phyloP scores from a whole-genome alignment of 495 filamentous ascomycete genomes.

The Hypoxylon intermedium region DNA sequence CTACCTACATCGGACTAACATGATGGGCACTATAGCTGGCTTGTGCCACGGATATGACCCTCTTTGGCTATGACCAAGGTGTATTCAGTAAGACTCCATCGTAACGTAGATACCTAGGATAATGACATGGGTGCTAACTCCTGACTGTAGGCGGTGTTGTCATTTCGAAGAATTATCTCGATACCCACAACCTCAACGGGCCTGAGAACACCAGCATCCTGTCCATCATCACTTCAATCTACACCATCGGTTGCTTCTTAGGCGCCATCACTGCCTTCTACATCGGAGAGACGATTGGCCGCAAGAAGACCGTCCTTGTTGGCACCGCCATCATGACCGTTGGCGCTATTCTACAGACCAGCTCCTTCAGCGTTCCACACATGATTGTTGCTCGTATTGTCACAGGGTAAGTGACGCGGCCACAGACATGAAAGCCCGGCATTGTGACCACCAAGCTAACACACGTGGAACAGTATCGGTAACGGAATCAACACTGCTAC shows the following conservation, averaged over 20 bases:
- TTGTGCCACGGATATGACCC: slow-evolving; percentile 64
- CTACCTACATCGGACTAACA: background rate
- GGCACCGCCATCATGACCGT: slow-evolving; percentile 66
- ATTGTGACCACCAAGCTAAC: slow-evolving; percentile 32
- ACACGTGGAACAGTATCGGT: slow-evolving; percentile 56
- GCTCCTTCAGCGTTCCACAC: slow-evolving; percentile 65
- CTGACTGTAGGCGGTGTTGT: slow-evolving; percentile 57
- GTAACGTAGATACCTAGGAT: background rate
- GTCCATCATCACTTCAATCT: slow-evolving; percentile 69
- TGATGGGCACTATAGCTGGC: slow-evolving; percentile 48
- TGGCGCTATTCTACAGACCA: slow-evolving; percentile 68
- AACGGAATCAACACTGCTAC: slow-evolving; percentile 72
- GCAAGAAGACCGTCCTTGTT: slow-evolving; percentile 63
- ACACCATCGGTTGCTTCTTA: slow-evolving; percentile 70
- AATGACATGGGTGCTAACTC: slow-evolving; percentile 22
- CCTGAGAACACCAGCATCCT: slow-evolving; percentile 56
- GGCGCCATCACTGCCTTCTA: slow-evolving; percentile 66
- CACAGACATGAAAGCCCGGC: slow-evolving; percentile 24
- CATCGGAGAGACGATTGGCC: slow-evolving; percentile 64
- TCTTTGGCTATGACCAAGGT: slow-evolving; percentile 67
- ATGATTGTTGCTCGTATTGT: slow-evolving; percentile 71
- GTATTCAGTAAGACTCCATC: slow-evolving; percentile 33
- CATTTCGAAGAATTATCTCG: slow-evolving; percentile 63
- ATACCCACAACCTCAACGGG: slow-evolving; percentile 57
- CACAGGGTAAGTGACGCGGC: slow-evolving; percentile 42